These are phyloP conservation scores for Fragaria iinumae DNA, from an alignment of 306 rosid genomes.

Conservation along the genomic window DNA sequence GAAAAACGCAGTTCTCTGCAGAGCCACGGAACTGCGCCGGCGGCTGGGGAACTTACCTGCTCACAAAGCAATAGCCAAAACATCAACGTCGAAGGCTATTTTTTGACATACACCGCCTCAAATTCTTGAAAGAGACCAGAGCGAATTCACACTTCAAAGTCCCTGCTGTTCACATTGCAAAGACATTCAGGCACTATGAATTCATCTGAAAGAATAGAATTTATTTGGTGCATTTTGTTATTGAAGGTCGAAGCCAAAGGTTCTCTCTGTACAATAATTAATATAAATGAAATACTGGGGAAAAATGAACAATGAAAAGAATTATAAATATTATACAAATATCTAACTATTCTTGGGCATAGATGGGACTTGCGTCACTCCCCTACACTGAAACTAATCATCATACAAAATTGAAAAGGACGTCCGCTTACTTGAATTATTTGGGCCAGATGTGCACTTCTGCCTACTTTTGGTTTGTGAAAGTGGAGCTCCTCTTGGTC, in stretches of 20 bases:
- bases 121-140: background rate
- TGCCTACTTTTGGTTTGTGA: background rate
- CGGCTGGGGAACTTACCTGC: background rate
- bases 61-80: background rate
- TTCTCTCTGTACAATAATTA: conserved; percentile 25
- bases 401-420: conserved; percentile 25
- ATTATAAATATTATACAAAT: conserved; percentile 16
- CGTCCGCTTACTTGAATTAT: conserved; percentile 21
- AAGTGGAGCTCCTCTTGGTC: conserved; percentile 12
- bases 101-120: background rate
- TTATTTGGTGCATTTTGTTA: background rate
- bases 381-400: conserved; percentile 17
- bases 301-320: conserved; percentile 2
- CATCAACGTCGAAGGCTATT: background rate
- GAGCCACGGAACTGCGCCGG: background rate
- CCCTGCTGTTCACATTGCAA: background rate
- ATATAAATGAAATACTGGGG: conserved; percentile 23
- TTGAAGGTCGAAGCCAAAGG: conserved; percentile 15
- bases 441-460: conserved; percentile 14
- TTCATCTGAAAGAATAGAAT: background rate
- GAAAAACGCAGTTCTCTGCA: background rate
- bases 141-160: background rate
- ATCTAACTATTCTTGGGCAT: conserved; percentile 14
- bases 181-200: background rate
- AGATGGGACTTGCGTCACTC: conserved; percentile 26